Evolutionary conservation across 2,329 filamentous ascomycete genomes (phyloP).

Genomic region (Ophiocordyceps camponoti-rufipedis): DNA sequence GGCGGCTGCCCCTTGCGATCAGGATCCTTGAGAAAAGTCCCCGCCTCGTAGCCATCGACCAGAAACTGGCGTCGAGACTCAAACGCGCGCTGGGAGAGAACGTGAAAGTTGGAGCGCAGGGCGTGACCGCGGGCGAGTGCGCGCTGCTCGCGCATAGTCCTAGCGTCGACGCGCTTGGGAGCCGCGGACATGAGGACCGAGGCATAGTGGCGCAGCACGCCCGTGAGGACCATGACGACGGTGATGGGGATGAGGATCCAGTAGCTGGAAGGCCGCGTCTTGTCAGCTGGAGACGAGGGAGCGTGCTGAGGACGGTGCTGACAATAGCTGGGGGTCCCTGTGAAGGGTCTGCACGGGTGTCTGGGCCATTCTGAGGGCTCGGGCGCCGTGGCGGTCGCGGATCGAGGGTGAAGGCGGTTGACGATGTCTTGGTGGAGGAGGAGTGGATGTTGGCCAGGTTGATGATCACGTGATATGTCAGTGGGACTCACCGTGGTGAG

Average conservation of each 20-base stretch:
- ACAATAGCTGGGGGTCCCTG: slow-evolving; percentile 97
- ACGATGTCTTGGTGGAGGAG: background rate
- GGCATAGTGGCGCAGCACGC: slow-evolving; percentile 89
- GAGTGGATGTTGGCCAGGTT: too few species aligned
- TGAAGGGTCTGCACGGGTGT: slow-evolving; percentile 86
- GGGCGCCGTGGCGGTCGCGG: background rate
- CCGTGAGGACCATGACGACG: slow-evolving; percentile 92
- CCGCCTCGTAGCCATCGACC: slow-evolving; percentile 64
- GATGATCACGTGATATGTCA: too few species aligned
- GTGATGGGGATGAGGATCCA: slow-evolving; percentile 98
- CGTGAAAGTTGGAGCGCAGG: slow-evolving; percentile 65
- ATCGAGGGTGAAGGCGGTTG: background rate
- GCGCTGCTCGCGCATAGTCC: slow-evolving; percentile 70
- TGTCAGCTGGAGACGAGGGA: background rate
- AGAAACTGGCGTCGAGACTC: slow-evolving; percentile 64
- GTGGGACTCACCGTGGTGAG: too few species aligned
- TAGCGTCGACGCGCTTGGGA: slow-evolving; percentile 65
- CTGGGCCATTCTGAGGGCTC: slow-evolving; percentile 49
- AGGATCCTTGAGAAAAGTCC: slow-evolving; percentile 77
- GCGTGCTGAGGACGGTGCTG: slow-evolving; percentile 17
- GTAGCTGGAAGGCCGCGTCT: slow-evolving; percentile 42
- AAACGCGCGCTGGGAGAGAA: slow-evolving; percentile 63
- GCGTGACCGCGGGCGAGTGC: slow-evolving; percentile 69
- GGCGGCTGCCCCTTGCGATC: slow-evolving; percentile 72
- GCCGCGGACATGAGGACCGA: slow-evolving; percentile 73